Percentiles rank a stretch among this genome's conserved stretches.
Evolutionary conservation across 805 yeast species (phyloP).

Genomic region (Metschnikowia lunata): DNA sequence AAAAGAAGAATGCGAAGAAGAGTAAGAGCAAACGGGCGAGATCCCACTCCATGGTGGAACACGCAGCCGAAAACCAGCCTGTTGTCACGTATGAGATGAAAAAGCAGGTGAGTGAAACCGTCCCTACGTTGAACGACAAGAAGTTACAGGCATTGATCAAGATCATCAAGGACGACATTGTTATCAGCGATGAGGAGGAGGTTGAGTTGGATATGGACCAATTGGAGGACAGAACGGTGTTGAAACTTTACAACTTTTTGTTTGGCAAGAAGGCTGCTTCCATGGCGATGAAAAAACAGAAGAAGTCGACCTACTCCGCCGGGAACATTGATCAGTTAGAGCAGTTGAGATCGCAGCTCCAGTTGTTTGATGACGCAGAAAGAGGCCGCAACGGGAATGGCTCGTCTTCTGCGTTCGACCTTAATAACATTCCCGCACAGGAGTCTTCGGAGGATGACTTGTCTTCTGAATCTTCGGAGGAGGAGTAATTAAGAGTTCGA

Average conservation of each 20-base stretch:
- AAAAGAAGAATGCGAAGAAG: slow-evolving; percentile 33
- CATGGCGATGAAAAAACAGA: slow-evolving; percentile 42
- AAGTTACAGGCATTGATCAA: slow-evolving; percentile 79
- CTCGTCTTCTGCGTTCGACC: slow-evolving; percentile 24
- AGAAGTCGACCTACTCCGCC: slow-evolving; percentile 29
- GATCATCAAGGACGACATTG: slow-evolving; percentile 70
- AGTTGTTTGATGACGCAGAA: slow-evolving; percentile 38
- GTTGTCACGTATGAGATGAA: slow-evolving; percentile 92
- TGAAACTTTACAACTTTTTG: slow-evolving; percentile 80
- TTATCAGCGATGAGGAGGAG: slow-evolving; percentile 67
- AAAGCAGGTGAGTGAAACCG: slow-evolving; percentile 83
- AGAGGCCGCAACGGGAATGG: slow-evolving; percentile 15
- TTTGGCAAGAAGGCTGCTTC: slow-evolving; percentile 39
- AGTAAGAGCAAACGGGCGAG: slow-evolving; percentile 26
- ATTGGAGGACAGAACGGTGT: slow-evolving; percentile 75
- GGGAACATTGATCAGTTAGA: slow-evolving; percentile 53
- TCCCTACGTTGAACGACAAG: slow-evolving; percentile 70
- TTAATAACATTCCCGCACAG: slow-evolving; percentile 33
- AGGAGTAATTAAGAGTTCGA: slow-evolving; percentile 43
- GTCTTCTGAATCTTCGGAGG: slow-evolving; percentile 61
- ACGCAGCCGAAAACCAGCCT: slow-evolving; percentile 25
- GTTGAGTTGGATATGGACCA: slow-evolving; percentile 95
- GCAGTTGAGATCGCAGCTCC: slow-evolving; percentile 51
- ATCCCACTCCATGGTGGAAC: slow-evolving; percentile 24
- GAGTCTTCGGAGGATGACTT: slow-evolving; percentile 51